Evolutionary conservation across 495 filamentous ascomycete species (phyloP), one percentile per base, ranked within the genome.

Genomic region (Podospora pseudocomata): DNA sequence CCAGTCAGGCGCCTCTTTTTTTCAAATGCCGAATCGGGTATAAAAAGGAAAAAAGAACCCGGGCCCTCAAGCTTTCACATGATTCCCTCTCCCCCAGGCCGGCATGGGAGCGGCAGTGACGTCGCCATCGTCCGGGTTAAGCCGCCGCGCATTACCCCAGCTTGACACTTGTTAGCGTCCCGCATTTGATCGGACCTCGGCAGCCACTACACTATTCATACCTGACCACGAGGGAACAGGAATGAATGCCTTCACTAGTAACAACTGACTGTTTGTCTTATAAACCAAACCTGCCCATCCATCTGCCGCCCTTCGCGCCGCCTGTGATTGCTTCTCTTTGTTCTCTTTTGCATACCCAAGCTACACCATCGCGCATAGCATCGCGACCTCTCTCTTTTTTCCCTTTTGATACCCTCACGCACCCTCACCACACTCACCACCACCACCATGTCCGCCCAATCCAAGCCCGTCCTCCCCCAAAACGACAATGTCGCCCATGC

Each of bases 401-500:
- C 55, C 55, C 15, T 20, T 58, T 7, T 19, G 7, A 58, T 58
- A 56, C 15, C 54, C 54, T 56, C 54, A 18, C 54, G 6, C 54
- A 18, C 3, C 54, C 19, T 26, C n/a, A 58, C 15, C n/a, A 57
- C 55, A 0, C 65, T 5, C 49, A 58, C 27, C 26, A 19, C 58
- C 15, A 18, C 65, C 64, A 74, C 23, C 54, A 80, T 82, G 77
- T 73, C 77, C n/a, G 61, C 61, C 15, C 72, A 78, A 30, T 76
- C 81, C 54, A 84, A 82, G 68, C 79, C 82, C 67, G 77, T 49
- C 39, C 67, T 82, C 54, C 83, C 91, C 67, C 91, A 94, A 75
- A 92, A 91, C 73, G 92, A 96, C 81, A 95, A 97, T 78, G 90
- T 96, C 75, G 90, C 94, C 63, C 92, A 97, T 80, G 91, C 92